phyloP scores from a whole-genome alignment of 805 yeast genomes.

The Kodamaea neixiangensis region DNA sequence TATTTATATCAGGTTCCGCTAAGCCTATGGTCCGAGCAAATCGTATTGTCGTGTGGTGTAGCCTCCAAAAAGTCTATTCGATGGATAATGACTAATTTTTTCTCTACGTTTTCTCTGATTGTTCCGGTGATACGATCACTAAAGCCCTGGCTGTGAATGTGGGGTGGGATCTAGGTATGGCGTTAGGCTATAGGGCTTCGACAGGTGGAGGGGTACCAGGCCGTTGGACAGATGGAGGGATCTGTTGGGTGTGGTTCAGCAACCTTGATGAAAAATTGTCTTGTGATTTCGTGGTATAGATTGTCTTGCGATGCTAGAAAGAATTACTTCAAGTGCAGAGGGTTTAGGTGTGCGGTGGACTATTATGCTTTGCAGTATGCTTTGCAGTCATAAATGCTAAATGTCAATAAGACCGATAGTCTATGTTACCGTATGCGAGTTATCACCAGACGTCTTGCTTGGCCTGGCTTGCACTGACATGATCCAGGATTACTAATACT shows the following conservation, averaged over 20 bases:
- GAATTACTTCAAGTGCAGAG: background rate
- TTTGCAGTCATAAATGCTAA: too few species aligned
- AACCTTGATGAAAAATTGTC: background rate
- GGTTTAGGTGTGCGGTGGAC: too few species aligned
- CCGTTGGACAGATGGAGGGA: background rate
- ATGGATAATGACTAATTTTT: background rate
- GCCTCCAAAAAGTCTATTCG: background rate
- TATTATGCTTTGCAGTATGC: too few species aligned
- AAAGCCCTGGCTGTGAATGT: background rate
- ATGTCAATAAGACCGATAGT: too few species aligned
- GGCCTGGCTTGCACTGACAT: too few species aligned
- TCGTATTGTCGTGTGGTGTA: constrained; percentile 4
- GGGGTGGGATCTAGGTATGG: background rate
- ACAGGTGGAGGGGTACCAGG: background rate
- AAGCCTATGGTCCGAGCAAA: background rate
- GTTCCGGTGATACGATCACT: background rate
- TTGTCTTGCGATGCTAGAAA: background rate
- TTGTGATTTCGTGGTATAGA: background rate
- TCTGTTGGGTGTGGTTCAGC: background rate
- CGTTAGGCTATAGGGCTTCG: background rate
- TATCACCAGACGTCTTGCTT: too few species aligned
- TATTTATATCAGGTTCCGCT: background rate
- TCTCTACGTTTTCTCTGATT: background rate
- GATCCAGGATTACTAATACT: too few species aligned
- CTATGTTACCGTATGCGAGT: too few species aligned